These are phyloP conservation scores for Giardia muris DNA, from an alignment of 208 protist species.

Conservation along the genomic window DNA sequence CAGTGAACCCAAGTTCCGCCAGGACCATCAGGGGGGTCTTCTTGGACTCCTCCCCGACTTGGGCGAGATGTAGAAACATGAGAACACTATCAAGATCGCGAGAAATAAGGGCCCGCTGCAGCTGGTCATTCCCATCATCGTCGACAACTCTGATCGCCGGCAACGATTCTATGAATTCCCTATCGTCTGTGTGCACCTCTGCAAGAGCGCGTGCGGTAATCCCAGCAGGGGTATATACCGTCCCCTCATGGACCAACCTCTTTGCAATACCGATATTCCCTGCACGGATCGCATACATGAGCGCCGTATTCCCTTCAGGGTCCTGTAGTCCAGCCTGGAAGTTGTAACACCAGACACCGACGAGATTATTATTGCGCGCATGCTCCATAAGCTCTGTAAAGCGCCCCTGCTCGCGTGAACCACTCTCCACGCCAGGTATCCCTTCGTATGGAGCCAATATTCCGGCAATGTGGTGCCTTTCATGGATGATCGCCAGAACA, in stretches of 20 bases:
- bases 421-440: neutral
- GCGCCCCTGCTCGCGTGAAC: neutral
- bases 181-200: neutral
- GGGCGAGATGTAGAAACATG: neutral
- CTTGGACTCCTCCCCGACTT: neutral
- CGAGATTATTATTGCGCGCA: neutral
- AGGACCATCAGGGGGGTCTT: neutral
- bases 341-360: neutral
- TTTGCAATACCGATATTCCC: neutral
- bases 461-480: neutral
- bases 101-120: neutral
- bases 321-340: neutral
- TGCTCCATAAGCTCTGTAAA: neutral
- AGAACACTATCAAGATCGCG: neutral
- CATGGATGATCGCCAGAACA: neutral
- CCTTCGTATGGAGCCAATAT: neutral
- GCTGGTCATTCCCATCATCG: neutral
- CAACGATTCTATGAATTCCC: neutral
- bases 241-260: neutral
- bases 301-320: neutral
- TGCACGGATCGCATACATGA: neutral
- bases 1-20: neutral
- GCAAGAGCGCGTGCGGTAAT: neutral
- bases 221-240: neutral
- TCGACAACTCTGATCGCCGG: neutral